Conservation (phyloP, 2,329 filamentous ascomycete species). For the Penicillium sp. region DNA sequence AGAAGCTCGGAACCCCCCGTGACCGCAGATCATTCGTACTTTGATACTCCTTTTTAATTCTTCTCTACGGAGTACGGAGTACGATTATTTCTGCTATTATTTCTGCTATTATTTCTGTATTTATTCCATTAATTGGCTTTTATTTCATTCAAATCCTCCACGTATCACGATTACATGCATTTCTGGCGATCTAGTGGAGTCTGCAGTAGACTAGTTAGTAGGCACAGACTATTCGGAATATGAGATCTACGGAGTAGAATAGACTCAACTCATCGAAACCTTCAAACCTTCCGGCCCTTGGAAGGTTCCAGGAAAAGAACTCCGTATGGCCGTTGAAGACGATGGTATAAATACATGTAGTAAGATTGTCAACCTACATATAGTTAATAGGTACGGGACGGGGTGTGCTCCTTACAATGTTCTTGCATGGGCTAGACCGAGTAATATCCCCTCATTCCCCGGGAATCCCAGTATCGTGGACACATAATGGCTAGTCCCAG, state of each 20-base stretch:
- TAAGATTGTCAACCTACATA: not conserved
- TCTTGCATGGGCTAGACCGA: not conserved
- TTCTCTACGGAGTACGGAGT: too few relatives aligned
- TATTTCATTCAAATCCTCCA: not conserved
- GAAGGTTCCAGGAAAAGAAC: not conserved
- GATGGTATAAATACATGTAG: too few relatives aligned
- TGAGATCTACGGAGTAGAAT: too few relatives aligned
- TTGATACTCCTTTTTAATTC: not conserved
- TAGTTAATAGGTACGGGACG: too few relatives aligned
- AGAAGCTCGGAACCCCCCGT: not conserved
- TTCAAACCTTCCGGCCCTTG: too few relatives aligned
- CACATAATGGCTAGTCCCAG: not conserved
- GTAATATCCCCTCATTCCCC: not conserved
- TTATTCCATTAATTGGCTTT: not conserved
- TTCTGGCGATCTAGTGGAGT: not conserved
- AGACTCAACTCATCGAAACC: too few relatives aligned
- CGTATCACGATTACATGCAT: not conserved
- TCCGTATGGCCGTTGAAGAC: not conserved
- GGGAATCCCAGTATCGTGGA: not conserved
- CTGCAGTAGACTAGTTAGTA: not conserved
- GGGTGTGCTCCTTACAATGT: not conserved
- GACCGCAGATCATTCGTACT: constrained; percentile 4
- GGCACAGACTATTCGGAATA: too few relatives aligned
- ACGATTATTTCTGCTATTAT: not conserved
- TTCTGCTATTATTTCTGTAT: not conserved